phyloP scores from a whole-genome alignment of 2,329 filamentous ascomycete genomes.

The Scolecobasidium constrictum region DNA sequence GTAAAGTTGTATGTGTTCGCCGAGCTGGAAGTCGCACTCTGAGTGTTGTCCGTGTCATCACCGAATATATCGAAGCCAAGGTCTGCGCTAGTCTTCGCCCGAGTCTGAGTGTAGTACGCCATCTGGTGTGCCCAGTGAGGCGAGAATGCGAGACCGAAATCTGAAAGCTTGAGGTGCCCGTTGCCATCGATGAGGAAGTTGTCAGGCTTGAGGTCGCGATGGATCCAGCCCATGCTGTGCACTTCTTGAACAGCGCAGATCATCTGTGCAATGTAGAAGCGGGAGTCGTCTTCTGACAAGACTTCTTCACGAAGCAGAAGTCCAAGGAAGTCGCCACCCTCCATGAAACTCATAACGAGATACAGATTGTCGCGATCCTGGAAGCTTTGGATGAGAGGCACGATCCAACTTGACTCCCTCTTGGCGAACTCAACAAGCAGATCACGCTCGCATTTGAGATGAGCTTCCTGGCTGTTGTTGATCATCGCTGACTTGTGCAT shows the following conservation, averaged over 20 bases:
- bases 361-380: slow-evolving; percentile 79
- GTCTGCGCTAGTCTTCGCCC: slow-evolving; percentile 67
- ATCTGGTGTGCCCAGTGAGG: slow-evolving; percentile 92
- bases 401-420: slow-evolving; percentile 64
- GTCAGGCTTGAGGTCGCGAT: slow-evolving; percentile 93
- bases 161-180: slow-evolving; percentile 88
- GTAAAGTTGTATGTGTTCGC: no score
- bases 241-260: slow-evolving; percentile 88
- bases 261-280: slow-evolving; percentile 92
- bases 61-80: slow-evolving; percentile 64
- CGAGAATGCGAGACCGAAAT: slow-evolving; percentile 92
- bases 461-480: slow-evolving; percentile 80
- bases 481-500: slow-evolving; percentile 93
- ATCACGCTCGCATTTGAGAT: slow-evolving; percentile 81
- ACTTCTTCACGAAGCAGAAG: slow-evolving; percentile 77
- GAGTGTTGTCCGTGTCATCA: slow-evolving; percentile 58
- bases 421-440: slow-evolving; percentile 81
- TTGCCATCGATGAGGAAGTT: slow-evolving; percentile 87
- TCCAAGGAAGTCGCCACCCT: slow-evolving; percentile 86
- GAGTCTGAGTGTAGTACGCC: slow-evolving; percentile 72
- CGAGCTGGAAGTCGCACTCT: slow-evolving; percentile 31
- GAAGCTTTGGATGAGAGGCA: slow-evolving; percentile 79
- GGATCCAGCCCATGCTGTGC: slow-evolving; percentile 80
- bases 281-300: slow-evolving; percentile 65
- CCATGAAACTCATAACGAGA: slow-evolving; percentile 97